Percentiles rank a stretch among this genome's conserved stretches.
These are phyloP conservation scores for Aegilops speltoides DNA, from an alignment of 176 grass and related monocot species.

Conservation along the genomic window DNA sequence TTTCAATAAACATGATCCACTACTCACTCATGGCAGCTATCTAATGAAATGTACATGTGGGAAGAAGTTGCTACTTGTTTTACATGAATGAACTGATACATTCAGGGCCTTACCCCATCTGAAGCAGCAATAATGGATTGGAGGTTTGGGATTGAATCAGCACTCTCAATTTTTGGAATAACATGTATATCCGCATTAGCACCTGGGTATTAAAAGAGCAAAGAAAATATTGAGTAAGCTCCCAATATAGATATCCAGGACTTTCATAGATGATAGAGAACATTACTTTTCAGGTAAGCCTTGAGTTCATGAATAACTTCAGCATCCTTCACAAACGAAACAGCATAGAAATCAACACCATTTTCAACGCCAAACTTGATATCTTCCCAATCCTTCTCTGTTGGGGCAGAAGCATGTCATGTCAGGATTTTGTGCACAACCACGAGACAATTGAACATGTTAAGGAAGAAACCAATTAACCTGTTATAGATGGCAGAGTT, in stretches of 20 bases:
- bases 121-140: slow-evolving; percentile 97
- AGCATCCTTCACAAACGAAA: slow-evolving; percentile 97
- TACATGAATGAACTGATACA: slow-evolving; percentile 3
- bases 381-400: slow-evolving; percentile 99
- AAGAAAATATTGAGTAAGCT: slow-evolving; percentile 30
- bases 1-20: background rate
- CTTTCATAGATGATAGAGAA: background rate
- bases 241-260: slow-evolving; percentile 24
- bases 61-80: slow-evolving; percentile 4
- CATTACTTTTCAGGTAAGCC: slow-evolving; percentile 86
- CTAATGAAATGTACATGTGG: background rate
- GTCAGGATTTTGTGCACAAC: slow-evolving; percentile 23
- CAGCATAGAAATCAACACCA: slow-evolving; percentile 94
- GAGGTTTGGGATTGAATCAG: slow-evolving; percentile 95
- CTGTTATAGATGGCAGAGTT: slow-evolving; percentile 93
- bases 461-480: slow-evolving; percentile 33
- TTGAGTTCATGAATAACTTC: slow-evolving; percentile 94
- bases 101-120: slow-evolving; percentile 71
- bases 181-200: slow-evolving; percentile 90
- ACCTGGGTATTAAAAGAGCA: slow-evolving; percentile 45
- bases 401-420: slow-evolving; percentile 40
- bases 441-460: slow-evolving; percentile 16
- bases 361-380: slow-evolving; percentile 96
- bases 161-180: slow-evolving; percentile 98
- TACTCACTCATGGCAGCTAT: background rate